Percentiles rank a stretch among this genome's conserved stretches.
Evolutionary conservation across 352 stramenopile genomes (phyloP).

Genomic region (Phytopythium kandeliae): DNA sequence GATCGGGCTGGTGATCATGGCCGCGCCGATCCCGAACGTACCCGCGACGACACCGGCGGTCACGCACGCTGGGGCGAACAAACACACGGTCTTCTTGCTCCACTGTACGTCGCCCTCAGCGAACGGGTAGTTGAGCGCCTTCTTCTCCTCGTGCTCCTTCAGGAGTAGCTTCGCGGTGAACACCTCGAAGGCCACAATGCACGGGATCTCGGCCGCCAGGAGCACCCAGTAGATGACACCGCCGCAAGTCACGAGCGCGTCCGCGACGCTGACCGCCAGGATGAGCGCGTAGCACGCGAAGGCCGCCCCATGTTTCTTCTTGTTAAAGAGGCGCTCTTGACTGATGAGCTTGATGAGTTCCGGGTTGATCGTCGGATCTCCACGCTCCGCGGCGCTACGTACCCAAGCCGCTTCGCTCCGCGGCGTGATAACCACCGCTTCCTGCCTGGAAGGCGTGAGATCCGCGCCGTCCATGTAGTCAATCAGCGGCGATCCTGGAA

Average conservation of each 20-base stretch:
- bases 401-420: background rate
- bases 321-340: slow-evolving; percentile 20
- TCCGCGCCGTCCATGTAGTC: background rate
- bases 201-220: slow-evolving; percentile 38
- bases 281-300: slow-evolving; percentile 31
- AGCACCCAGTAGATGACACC: slow-evolving; percentile 41
- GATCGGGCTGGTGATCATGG: slow-evolving; percentile 16
- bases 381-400: background rate
- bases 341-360: slow-evolving; percentile 10
- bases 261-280: slow-evolving; percentile 18
- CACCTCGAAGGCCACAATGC: slow-evolving; percentile 35
- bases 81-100: slow-evolving; percentile 27
- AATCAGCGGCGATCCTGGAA: background rate
- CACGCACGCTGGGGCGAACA: slow-evolving; percentile 29
- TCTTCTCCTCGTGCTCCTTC: slow-evolving; percentile 28
- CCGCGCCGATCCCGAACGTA: slow-evolving; percentile 43
- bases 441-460: background rate
- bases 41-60: slow-evolving; percentile 37
- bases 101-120: slow-evolving; percentile 35
- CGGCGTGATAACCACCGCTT: background rate
- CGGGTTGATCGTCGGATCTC: background rate
- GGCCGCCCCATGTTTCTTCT: slow-evolving; percentile 24
- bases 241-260: slow-evolving; percentile 21
- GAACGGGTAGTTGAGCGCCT: slow-evolving; percentile 30
- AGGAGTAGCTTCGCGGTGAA: slow-evolving; percentile 16